Conservation (phyloP, 2,329 filamentous ascomycete species). For the Beauveria pseudobassiana region DNA sequence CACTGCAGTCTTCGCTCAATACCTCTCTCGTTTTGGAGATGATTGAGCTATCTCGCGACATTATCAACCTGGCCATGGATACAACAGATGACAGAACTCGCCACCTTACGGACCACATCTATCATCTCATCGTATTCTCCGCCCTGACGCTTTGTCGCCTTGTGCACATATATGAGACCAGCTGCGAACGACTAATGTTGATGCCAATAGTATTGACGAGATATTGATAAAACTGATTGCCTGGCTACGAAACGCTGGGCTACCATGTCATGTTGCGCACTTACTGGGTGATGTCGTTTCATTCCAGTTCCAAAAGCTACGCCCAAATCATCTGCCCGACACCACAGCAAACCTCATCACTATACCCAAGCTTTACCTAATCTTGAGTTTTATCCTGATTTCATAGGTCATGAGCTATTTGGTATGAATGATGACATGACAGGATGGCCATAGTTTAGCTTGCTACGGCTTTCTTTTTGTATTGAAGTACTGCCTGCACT, state of each 20-base stretch:
- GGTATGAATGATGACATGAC: too few relatives aligned
- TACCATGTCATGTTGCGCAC: conserved; percentile 20
- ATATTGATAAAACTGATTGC: conserved; percentile 14
- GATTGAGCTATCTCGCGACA: conserved; percentile 16
- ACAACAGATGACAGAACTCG: conserved; percentile 21
- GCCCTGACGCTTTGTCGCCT: conserved; percentile 19
- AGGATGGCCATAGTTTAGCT: too few relatives aligned
- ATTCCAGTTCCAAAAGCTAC: conserved; percentile 17
- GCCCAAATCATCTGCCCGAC: not conserved
- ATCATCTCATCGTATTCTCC: conserved; percentile 22
- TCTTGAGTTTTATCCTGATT: too few relatives aligned
- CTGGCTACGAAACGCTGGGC: conserved; percentile 20
- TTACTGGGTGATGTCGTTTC: conserved; percentile 19
- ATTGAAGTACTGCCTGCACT: too few relatives aligned
- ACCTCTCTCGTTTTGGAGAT: conserved; percentile 17
- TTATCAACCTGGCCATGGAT: conserved; percentile 23
- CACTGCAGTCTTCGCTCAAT: conserved; percentile 13
- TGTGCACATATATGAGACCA: conserved; percentile 18
- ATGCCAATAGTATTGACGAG: conserved; percentile 6
- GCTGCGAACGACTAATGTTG: conserved; percentile 14
- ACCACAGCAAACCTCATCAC: not conserved
- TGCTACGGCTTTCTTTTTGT: too few relatives aligned
- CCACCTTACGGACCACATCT: conserved; percentile 24
- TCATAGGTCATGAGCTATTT: too few relatives aligned
- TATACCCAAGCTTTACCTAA: too few relatives aligned